Evolutionary conservation across 1,284 basidiomycete species (phyloP), one percentile per base, ranked within the genome.

Genomic region (Porogramme epimiltina): DNA sequence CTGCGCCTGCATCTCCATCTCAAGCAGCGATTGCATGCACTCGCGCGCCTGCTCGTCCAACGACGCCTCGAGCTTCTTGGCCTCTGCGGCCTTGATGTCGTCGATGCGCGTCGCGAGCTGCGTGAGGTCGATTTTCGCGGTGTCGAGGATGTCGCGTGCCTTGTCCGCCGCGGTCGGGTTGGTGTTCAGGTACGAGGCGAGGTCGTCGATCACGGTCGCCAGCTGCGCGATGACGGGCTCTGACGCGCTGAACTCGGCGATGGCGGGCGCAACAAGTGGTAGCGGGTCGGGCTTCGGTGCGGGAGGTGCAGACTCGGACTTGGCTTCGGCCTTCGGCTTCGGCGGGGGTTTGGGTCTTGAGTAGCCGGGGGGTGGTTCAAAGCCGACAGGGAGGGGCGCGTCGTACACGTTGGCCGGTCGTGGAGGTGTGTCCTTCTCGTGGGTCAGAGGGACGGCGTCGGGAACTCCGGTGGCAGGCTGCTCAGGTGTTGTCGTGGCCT

Each of bases 161-260:
- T 88, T 84, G 49, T 78, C 70, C 3, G 83, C 79, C 2, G 85
- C 84, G 1, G 77, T 69, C n/a, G 93, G 87, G 62, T 89, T 89
- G 23, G 82, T 74, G 38, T 82, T 84, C 36, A 98, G 77, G 73
- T 91, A 95, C 11, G 86, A 82, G 18, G 95, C 88, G 45, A 99
- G 87, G 66, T 89, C 85, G 73, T 98, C 96, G 63, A 99, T 98
- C 39, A 94, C 96, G 13, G 85, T 81, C 3, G 95, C 96, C 16
- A 99, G 85, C 69, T 98, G 93, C 1, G 87, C 80, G 56, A 99
- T 89, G 64, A 98, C 87, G 16, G 96, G 95, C 61, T 96, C 91
- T 5, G 87, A 87, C 16, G 77, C 71, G 39, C 78, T 79, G 46
- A 95, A 78, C 49, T 87, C 86, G 49, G 85, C 81, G 51, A 99